Base-by-base conservation (phyloP, 1,284 basidiomycete species). In the Naganishia sp. region DNA sequence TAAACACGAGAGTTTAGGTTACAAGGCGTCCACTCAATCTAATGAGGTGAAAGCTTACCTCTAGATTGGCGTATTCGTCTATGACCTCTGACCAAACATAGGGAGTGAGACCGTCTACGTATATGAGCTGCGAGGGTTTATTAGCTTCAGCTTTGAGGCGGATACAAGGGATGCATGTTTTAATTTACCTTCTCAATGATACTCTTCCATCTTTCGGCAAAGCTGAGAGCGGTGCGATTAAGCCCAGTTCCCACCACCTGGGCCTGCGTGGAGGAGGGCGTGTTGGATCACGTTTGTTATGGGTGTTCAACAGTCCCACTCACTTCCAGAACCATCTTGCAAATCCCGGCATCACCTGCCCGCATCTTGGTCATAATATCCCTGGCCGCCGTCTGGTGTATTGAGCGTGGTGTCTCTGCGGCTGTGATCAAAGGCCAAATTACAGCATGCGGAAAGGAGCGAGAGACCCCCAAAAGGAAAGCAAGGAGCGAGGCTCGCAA, bases 371-470 rank as follows among this genome's bases (percentile, higher is more conserved):
- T 55, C 75, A 76, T 77, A 52, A 78, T 74, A 1, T 71, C 71
- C 41, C 71, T 72, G 1, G 77, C 76, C 0, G 73, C 75, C 1
- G 71, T 69, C 61, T 77, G 71, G 66, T 78, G 75, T 43, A 75
- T 73, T 13, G 65, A 63, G 47, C 74, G 73, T n/a, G 69, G 68
- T 0, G 76, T 78, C 56, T 76, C 73, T 46, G 74, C 73, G 2
- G 77, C 77, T 13, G 76, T 77, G 17, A 77, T 63, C 9, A 78
- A 65, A 5, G 77, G 76, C 77, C 77, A 78, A 32, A 77, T 77
- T 21, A 77, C 69, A 15, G 76, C 76, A 68, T 78, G 75, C 11
- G 76, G 76, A 57, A 72, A 78, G n/a, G 71, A 70, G 13, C 69
- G 70, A 3, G 75, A 68, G 47, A 78, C 74, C 23, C 70, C 70